A percentile compares a stretch with the other conserved stretches of the same genome.
phyloP scores from a whole-genome alignment of 2,329 filamentous ascomycete genomes.

The Rhexocercosporidium sp. region DNA sequence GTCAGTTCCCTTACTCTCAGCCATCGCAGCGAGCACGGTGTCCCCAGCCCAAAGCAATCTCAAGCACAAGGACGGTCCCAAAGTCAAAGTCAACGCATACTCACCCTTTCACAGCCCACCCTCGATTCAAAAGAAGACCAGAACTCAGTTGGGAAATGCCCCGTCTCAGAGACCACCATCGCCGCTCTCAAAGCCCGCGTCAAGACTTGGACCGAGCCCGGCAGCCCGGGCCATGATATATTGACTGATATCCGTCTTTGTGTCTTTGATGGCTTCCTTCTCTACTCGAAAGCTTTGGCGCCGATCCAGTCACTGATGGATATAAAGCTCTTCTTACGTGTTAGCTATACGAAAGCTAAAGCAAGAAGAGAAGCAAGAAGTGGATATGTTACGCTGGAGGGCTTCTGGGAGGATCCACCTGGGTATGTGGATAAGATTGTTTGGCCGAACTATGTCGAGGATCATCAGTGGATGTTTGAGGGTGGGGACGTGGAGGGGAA shows the following conservation, averaged over 20 bases:
- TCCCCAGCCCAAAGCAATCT: not conserved
- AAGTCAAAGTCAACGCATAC: not conserved
- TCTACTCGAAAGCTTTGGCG: conserved; percentile 67
- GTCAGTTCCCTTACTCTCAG: conserved; percentile 50
- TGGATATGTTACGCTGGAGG: conserved; percentile 82
- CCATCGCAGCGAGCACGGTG: conserved; percentile 18
- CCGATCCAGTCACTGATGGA: conserved; percentile 66
- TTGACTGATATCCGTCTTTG: conserved; percentile 54
- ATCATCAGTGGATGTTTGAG: conserved; percentile 82
- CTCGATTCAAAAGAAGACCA: conserved; percentile 65
- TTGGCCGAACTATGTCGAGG: conserved; percentile 89
- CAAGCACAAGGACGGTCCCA: not conserved
- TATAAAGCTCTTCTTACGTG: conserved; percentile 78
- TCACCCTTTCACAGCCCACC: conserved; percentile 48
- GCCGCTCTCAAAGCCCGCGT: conserved; percentile 54
- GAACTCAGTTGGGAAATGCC: conserved; percentile 62
- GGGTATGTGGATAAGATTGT: conserved; percentile 94
- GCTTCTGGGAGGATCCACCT: conserved; percentile 94
- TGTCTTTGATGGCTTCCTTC: conserved; percentile 86
- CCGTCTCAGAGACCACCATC: conserved; percentile 55
- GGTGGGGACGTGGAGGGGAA: conserved; percentile 65
- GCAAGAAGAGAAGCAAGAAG: conserved; percentile 68
- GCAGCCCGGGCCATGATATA: conserved; percentile 52
- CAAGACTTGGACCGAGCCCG: conserved; percentile 50
- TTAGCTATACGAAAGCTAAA: conserved; percentile 68